These are phyloP conservation scores for Biscogniauxia sp. DNA, from an alignment of 2,329 filamentous ascomycete genomes.

Conservation along the genomic window DNA sequence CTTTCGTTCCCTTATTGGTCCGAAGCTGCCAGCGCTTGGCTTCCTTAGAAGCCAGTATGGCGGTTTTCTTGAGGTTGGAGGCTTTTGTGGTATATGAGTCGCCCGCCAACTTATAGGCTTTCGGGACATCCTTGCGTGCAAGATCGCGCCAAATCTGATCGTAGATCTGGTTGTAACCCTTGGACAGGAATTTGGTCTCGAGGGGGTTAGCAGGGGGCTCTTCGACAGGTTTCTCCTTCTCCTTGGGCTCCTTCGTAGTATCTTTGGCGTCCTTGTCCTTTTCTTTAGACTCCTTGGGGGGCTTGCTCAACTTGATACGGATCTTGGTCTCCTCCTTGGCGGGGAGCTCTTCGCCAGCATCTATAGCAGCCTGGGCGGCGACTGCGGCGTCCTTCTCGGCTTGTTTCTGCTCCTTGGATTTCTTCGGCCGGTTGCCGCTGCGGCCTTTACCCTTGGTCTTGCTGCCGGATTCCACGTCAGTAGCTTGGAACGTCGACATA, in stretches of 20 bases:
- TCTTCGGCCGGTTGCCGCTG: conserved; percentile 73
- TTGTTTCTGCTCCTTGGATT: conserved; percentile 84
- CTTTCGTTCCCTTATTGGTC: conserved; percentile 98
- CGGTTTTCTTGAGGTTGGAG: conserved; percentile 97
- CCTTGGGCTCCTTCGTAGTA: conserved; percentile 44
- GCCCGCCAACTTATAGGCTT: conserved; percentile 84
- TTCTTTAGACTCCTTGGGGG: conserved; percentile 38
- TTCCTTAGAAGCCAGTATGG: conserved; percentile 93
- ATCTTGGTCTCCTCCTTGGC: conserved; percentile 58
- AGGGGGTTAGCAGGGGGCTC: conserved; percentile 41
- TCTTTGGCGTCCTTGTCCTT: conserved; percentile 41
- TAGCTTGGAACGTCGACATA: conserved; percentile 78
- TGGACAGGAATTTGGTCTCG: conserved; percentile 73
- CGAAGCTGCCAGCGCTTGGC: conserved; percentile 95
- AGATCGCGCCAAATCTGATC: conserved; percentile 97
- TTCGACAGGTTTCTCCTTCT: conserved; percentile 38
- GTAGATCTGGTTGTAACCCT: conserved; percentile 95
- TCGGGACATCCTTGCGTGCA: conserved; percentile 88
- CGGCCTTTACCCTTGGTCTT: conserved; percentile 51
- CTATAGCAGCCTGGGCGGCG: conserved; percentile 79
- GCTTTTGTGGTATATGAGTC: conserved; percentile 83
- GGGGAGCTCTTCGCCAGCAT: conserved; percentile 72
- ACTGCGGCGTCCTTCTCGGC: conserved; percentile 81
- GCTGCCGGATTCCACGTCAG: conserved; percentile 49
- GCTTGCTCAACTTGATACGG: conserved; percentile 60